These are phyloP conservation scores for Coemansia pectinata DNA, from an alignment of 192 early-diverging fungal species.

Conservation along the genomic window DNA sequence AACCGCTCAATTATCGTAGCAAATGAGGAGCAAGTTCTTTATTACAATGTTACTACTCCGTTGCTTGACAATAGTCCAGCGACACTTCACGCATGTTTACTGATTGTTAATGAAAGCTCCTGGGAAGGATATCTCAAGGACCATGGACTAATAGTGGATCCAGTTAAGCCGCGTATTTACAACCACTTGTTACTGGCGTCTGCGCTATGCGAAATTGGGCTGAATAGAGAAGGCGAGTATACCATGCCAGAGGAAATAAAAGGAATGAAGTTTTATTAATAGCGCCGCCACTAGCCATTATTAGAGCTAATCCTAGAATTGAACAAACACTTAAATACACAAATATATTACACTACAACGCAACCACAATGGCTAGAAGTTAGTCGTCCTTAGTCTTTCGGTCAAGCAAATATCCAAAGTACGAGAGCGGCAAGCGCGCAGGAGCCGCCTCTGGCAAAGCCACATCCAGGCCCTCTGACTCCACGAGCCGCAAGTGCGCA, in stretches of 20 bases:
- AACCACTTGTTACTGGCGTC: background rate
- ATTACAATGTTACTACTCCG: background rate
- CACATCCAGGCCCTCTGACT: background rate
- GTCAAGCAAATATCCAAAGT: slow-evolving; percentile 30
- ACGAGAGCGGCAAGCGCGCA: slow-evolving; percentile 20
- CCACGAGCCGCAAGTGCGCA: background rate
- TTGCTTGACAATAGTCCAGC: background rate
- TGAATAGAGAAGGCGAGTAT: background rate
- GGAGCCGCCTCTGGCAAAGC: slow-evolving; percentile 3
- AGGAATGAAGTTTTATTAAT: background rate
- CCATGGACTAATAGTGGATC: background rate
- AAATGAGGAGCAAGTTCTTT: background rate
- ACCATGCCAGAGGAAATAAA: background rate
- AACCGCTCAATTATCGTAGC: background rate
- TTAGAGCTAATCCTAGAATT: background rate
- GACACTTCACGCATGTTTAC: background rate
- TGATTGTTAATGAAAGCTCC: background rate
- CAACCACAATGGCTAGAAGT: background rate
- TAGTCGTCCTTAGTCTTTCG: background rate
- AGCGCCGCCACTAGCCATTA: too few species aligned
- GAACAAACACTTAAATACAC: background rate
- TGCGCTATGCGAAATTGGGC: background rate
- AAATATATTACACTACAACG: background rate
- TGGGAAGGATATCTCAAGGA: slow-evolving; percentile 2
- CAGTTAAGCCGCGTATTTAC: background rate